These are phyloP conservation scores for Verticillium longisporum DNA, from an alignment of 2,329 filamentous ascomycete species.

Conservation along the genomic window DNA sequence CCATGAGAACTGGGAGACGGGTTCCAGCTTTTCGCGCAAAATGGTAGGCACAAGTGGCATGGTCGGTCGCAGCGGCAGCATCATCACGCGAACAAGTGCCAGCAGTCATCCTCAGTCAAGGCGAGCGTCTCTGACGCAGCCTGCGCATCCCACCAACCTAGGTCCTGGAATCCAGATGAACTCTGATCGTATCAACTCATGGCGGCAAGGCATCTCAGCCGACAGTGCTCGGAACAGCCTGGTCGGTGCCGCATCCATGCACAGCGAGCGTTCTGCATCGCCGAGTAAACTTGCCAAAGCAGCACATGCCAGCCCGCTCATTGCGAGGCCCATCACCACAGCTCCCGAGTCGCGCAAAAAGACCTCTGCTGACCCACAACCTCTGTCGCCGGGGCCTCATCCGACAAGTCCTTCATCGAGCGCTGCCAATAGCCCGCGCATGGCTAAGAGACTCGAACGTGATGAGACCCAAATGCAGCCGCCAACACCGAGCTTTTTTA, in stretches of 20 bases:
- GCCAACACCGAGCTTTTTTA: conserved; percentile 50
- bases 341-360: conserved; percentile 39
- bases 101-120: conserved; percentile 41
- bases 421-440: conserved; percentile 6
- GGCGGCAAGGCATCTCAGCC: conserved; percentile 59
- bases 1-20: conserved; percentile 70
- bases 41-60: conserved; percentile 53
- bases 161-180: conserved; percentile 23
- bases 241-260: conserved; percentile 27
- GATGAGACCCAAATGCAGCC: conserved; percentile 25
- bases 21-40: conserved; percentile 68
- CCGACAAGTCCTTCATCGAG: conserved; percentile 34
- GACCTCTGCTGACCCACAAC: conserved; percentile 28
- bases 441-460: conserved; percentile 10
- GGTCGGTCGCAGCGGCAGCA: conserved; percentile 48
- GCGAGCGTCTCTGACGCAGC: conserved; percentile 44
- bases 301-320: conserved; percentile 12
- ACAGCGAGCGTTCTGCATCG: conserved; percentile 50
- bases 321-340: conserved; percentile 28
- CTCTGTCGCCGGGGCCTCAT: conserved; percentile 10
- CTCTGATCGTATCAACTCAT: conserved; percentile 77
- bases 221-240: conserved; percentile 34
- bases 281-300: conserved; percentile 33
- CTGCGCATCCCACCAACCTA: conserved; percentile 6
- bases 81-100: conserved; percentile 45